A percentile compares a stretch with the other conserved stretches of the same genome.
Evolutionary conservation across 2,329 filamentous ascomycete species (phyloP).

Genomic region (Neopestalotiopsis sp.): DNA sequence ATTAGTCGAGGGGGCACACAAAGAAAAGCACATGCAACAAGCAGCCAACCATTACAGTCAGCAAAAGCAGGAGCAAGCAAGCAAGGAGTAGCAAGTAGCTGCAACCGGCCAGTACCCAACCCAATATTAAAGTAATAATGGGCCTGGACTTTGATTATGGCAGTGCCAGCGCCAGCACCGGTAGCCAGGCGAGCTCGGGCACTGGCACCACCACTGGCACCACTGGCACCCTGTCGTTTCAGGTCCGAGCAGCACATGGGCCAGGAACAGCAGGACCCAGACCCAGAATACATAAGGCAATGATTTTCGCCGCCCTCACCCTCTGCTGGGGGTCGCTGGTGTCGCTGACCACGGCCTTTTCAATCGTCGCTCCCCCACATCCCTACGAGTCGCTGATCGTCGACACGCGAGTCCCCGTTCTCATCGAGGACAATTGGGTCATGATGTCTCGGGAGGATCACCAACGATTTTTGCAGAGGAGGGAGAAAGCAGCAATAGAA

Average conservation of each 20-base stretch:
- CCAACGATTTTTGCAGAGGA: slow-evolving; percentile 31
- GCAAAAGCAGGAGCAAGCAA: no score
- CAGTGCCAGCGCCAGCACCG: no score
- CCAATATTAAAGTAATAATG: slow-evolving; percentile 16
- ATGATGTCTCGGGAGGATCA: slow-evolving; percentile 42
- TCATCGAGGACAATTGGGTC: slow-evolving; percentile 40
- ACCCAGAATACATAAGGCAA: slow-evolving; percentile 31
- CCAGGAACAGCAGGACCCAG: background rate
- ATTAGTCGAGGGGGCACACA: background rate
- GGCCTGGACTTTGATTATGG: slow-evolving; percentile 22
- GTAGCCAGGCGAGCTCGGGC: no score
- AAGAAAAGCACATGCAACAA: background rate
- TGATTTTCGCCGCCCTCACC: slow-evolving; percentile 36
- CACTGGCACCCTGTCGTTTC: slow-evolving; percentile 28
- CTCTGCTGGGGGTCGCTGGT: slow-evolving; percentile 28
- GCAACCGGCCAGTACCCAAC: slow-evolving; percentile 18
- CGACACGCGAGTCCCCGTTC: slow-evolving; percentile 41
- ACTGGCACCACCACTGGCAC: no score
- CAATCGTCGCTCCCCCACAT: slow-evolving; percentile 28
- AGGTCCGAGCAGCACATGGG: slow-evolving; percentile 22
- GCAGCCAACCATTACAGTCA: background rate
- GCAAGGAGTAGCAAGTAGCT: background rate
- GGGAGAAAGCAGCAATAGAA: slow-evolving; percentile 8
- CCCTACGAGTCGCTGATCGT: slow-evolving; percentile 39
- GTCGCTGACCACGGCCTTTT: slow-evolving; percentile 31